These are phyloP conservation scores for Jaapia argillacea DNA, from an alignment of 768 basidiomycete genomes.

Conservation along the genomic window DNA sequence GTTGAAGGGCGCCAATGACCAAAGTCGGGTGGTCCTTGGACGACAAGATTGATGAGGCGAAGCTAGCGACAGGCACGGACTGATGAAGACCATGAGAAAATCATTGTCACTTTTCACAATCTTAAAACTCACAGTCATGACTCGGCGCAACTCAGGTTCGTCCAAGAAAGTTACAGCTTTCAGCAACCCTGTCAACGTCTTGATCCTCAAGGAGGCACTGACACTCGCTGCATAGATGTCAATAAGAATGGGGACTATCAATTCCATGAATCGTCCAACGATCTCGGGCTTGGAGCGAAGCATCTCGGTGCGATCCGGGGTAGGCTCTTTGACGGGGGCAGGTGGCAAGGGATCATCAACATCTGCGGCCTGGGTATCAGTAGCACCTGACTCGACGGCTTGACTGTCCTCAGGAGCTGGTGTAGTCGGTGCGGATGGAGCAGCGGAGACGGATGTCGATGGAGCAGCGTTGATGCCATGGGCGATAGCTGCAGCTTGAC, in stretches of 20 bases:
- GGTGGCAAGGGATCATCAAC: slow-evolving; percentile 5
- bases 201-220: slow-evolving; percentile 74
- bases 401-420: slow-evolving; percentile 3
- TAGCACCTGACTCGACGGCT: slow-evolving; percentile 6
- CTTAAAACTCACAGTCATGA: slow-evolving; percentile 55
- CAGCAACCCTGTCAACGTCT: slow-evolving; percentile 78
- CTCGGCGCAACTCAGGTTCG: slow-evolving; percentile 58
- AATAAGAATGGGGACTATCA: slow-evolving; percentile 88
- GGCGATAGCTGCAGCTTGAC: slow-evolving; percentile 31
- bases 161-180: slow-evolving; percentile 90
- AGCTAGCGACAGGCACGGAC: slow-evolving; percentile 93
- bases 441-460: slow-evolving; percentile 18
- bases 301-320: slow-evolving; percentile 58
- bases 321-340: slow-evolving; percentile 21
- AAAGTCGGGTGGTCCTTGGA: slow-evolving; percentile 84
- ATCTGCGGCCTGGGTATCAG: slow-evolving; percentile 14
- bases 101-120: slow-evolving; percentile 3
- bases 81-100: slow-evolving; percentile 21
- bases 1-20: slow-evolving; percentile 82
- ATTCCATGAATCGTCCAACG: slow-evolving; percentile 75
- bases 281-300: slow-evolving; percentile 66
- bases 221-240: slow-evolving; percentile 99
- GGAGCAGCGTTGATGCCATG: slow-evolving; percentile 16
- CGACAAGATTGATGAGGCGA: slow-evolving; percentile 88
- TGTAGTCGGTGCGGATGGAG: slow-evolving; percentile 12